A percentile compares a stretch with the other conserved stretches of the same genome.
These are phyloP conservation scores for Coffea humblotiana DNA, from an alignment of 305 asterid species.

Conservation along the genomic window DNA sequence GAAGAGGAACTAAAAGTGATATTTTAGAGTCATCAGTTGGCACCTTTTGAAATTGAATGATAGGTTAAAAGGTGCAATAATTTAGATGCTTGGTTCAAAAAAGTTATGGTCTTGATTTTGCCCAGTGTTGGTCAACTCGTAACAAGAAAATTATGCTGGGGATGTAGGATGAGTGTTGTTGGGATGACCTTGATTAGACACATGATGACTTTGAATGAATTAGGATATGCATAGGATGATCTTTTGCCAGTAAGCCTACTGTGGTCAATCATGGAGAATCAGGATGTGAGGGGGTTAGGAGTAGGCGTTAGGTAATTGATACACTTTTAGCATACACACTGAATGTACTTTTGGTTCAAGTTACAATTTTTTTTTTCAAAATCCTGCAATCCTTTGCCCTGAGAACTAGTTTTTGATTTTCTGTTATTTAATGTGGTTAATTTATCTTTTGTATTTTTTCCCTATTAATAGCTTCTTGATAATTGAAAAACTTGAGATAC, in stretches of 20 bases:
- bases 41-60: neutral
- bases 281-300: neutral
- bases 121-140: neutral
- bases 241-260: neutral
- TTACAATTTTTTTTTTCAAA: neutral
- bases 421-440: neutral
- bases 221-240: neutral
- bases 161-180: neutral
- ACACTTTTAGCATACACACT: neutral
- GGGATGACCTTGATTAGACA: neutral
- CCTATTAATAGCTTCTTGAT: neutral
- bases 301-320: neutral
- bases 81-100: neutral
- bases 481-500: neutral
- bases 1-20: neutral
- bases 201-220: neutral
- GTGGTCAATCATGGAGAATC: constrained; percentile 1
- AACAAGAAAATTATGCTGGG: too few relatives aligned
- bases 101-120: constrained; percentile 5
- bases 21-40: neutral
- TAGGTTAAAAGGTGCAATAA: neutral
- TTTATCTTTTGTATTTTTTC: neutral
- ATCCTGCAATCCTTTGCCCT: neutral
- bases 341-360: neutral
- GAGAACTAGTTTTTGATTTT: neutral